phyloP scores from a whole-genome alignment of 2,329 filamentous ascomycete genomes.

The Chrysoporthe puriensis region DNA sequence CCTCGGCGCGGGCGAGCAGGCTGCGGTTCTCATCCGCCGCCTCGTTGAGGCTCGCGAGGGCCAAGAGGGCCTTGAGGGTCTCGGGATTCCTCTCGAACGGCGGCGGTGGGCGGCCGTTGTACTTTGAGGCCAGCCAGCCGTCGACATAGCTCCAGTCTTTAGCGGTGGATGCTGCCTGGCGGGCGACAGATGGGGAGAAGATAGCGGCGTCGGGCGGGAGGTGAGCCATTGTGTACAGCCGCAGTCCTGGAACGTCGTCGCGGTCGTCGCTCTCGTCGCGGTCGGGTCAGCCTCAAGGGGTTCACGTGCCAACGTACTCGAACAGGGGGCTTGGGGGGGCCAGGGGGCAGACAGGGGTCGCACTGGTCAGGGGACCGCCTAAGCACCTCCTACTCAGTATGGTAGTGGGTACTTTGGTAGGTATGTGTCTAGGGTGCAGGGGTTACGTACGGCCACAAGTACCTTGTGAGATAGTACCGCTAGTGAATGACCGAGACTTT shows the following conservation, averaged over 20 bases:
- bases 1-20: slow-evolving; percentile 61
- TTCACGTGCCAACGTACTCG: slow-evolving; percentile 4
- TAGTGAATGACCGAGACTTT: not conserved
- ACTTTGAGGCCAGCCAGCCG: slow-evolving; percentile 76
- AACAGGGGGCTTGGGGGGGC: not conserved
- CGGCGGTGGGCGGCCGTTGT: slow-evolving; percentile 65
- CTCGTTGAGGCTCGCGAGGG: slow-evolving; percentile 77
- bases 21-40: slow-evolving; percentile 71
- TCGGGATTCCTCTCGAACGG: slow-evolving; percentile 85
- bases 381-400: not conserved
- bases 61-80: slow-evolving; percentile 75
- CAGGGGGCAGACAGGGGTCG: not conserved
- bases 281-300: not conserved
- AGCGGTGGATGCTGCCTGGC: slow-evolving; percentile 77
- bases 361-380: not conserved
- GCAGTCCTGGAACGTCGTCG: not conserved
- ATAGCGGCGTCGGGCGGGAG: slow-evolving; percentile 53
- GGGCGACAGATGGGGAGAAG: slow-evolving; percentile 69
- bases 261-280: no score
- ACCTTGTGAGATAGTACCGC: not conserved
- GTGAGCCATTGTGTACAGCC: slow-evolving; percentile 41
- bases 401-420: no score
- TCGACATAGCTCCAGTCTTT: slow-evolving; percentile 93
- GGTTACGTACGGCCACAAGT: not conserved
- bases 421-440: not conserved